A percentile compares a stretch with the other conserved stretches of the same genome.
Conservation (phyloP, 257 asterid species). For the Fraxinus excelsior region DNA sequence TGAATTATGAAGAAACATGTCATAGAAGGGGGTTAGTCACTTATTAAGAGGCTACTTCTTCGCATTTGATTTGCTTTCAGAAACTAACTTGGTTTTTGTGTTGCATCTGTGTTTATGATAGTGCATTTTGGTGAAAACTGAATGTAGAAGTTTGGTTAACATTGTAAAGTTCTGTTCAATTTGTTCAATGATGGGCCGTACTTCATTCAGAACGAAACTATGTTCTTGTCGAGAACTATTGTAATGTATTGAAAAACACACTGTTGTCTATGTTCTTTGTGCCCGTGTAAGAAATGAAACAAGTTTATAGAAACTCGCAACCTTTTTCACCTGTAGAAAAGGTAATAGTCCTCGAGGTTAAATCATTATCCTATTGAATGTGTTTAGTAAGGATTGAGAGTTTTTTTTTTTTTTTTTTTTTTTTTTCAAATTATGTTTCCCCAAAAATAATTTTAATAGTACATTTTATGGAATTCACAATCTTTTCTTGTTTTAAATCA, state of each 20-base stretch:
- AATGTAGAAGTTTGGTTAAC: neutral
- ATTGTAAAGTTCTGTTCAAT: neutral
- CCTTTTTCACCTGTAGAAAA: too few species aligned
- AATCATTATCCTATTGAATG: too few species aligned
- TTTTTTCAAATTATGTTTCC: too few species aligned
- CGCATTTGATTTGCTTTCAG: slow-evolving; percentile 1
- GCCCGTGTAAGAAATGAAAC: neutral
- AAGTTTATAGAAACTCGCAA: neutral
- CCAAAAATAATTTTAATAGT: too few species aligned
- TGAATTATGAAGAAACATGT: slow-evolving; percentile 20
- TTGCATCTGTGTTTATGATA: neutral
- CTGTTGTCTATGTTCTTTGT: neutral
- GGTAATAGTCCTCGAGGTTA: too few species aligned
- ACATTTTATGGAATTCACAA: too few species aligned
- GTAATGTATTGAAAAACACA: too few species aligned
- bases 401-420: too few species aligned
- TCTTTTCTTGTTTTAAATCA: too few species aligned
- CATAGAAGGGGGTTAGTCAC: too few species aligned
- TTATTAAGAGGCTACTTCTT: neutral
- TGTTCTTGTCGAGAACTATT: neutral
- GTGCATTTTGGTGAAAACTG: neutral
- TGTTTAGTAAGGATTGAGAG: too few species aligned
- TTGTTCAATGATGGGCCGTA: neutral
- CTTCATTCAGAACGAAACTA: neutral
- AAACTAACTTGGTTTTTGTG: slow-evolving; percentile 13